Evolutionary conservation across 1,284 basidiomycete genomes (phyloP).

Genomic region (Puccinia novopanici): DNA sequence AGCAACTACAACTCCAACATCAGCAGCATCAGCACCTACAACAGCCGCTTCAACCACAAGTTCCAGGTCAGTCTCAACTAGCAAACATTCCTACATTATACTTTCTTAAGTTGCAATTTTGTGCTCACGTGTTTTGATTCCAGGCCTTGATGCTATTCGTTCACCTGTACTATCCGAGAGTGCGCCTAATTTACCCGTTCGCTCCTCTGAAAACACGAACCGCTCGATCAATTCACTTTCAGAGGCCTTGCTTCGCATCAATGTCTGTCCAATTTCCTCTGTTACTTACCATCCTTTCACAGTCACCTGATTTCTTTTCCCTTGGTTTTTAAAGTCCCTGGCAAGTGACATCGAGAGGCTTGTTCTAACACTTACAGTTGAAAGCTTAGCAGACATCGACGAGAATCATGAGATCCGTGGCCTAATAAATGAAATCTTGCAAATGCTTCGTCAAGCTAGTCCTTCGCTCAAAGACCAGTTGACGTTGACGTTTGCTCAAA

Average conservation of each 20-base stretch:
- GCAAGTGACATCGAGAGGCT: conserved; percentile 73
- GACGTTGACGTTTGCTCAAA: conserved; percentile 63
- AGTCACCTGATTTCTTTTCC: background rate
- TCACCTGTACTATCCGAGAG: conserved; percentile 9
- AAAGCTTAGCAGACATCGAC: conserved; percentile 69
- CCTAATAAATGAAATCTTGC: conserved; percentile 77
- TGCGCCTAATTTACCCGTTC: background rate
- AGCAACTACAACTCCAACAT: conserved; percentile 28
- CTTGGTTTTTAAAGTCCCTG: conserved; percentile 8
- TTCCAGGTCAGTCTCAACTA: conserved; percentile 4
- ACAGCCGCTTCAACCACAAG: conserved; percentile 20
- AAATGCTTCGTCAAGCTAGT: conserved; percentile 58
- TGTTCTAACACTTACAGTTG: conserved; percentile 30
- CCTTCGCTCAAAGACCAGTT: conserved; percentile 52
- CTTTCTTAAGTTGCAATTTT: background rate
- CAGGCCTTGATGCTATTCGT: conserved; percentile 13
- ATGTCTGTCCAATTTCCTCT: conserved; percentile 24
- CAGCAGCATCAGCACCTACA: conserved; percentile 25
- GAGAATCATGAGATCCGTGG: conserved; percentile 81
- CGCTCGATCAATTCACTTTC: conserved; percentile 9
- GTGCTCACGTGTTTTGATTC: background rate
- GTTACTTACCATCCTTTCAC: background rate
- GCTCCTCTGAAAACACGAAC: conserved; percentile 2
- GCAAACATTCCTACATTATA: background rate
- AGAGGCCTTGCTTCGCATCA: conserved; percentile 31